Conservation (phyloP, 2,329 filamentous ascomycete genomes). For the Aspergillus ruber region DNA sequence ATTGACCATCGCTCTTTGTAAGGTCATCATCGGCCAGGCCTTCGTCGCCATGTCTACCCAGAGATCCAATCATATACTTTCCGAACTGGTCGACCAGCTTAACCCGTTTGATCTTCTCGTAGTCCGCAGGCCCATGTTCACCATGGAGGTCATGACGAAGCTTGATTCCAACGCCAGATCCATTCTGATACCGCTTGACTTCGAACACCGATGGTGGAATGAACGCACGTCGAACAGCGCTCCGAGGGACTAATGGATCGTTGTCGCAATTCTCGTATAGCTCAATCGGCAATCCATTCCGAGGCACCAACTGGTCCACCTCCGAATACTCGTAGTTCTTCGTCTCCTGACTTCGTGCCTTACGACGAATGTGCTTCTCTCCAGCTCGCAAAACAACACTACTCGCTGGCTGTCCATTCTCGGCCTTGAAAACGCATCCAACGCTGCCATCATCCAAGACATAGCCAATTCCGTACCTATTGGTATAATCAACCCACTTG, state of each 20-base stretch:
- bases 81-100: constrained; percentile 46
- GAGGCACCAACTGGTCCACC: constrained; percentile 40
- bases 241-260: constrained; percentile 22
- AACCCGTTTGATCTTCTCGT: constrained; percentile 44
- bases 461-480: constrained; percentile 47
- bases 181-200: constrained; percentile 22
- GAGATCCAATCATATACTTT: constrained; percentile 46
- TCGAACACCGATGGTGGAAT: constrained; percentile 38
- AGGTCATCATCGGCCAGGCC: constrained; percentile 22
- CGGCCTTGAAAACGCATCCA: constrained; percentile 45
- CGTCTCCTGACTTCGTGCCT: constrained; percentile 34
- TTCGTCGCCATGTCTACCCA: constrained; percentile 37
- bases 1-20: constrained; percentile 27
- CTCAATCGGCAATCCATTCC: constrained; percentile 36
- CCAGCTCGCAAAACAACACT: constrained; percentile 43
- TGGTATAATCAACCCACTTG: constrained; percentile 50
- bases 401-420: constrained; percentile 38
- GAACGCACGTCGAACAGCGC: constrained; percentile 35
- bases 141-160: constrained; percentile 25
- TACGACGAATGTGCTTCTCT: constrained; percentile 41
- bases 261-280: constrained; percentile 43
- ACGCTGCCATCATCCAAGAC: constrained; percentile 46
- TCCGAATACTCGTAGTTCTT: constrained; percentile 32
- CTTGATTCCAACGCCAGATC: constrained; percentile 22
- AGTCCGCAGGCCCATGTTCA: constrained; percentile 33